These are phyloP conservation scores for Chytridium lagenaria DNA, from an alignment of 371 early-diverging fungal species.

Conservation along the genomic window DNA sequence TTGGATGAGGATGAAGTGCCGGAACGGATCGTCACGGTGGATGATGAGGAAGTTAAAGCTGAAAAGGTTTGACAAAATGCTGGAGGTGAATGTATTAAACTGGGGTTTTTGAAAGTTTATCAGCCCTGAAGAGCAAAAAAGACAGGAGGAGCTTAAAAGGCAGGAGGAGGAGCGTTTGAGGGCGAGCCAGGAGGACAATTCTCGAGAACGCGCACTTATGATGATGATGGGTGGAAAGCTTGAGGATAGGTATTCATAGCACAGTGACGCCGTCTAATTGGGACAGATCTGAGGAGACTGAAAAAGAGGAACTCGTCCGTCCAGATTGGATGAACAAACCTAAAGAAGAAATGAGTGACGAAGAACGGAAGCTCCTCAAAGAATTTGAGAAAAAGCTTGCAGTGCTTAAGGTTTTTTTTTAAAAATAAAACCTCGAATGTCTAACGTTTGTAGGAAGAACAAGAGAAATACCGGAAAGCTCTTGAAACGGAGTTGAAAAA, in stretches of 20 bases:
- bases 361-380: slow-evolving; percentile 60
- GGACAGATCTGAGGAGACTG: slow-evolving; percentile 50
- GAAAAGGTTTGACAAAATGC: slow-evolving; percentile 43
- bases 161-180: slow-evolving; percentile 54
- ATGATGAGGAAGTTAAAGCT: slow-evolving; percentile 54
- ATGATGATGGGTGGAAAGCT: slow-evolving; percentile 65
- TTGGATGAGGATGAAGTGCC: slow-evolving; percentile 63
- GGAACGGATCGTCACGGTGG: slow-evolving; percentile 52
- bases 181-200: slow-evolving; percentile 52
- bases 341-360: slow-evolving; percentile 59
- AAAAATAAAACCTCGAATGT: neutral
- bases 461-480: slow-evolving; percentile 64
- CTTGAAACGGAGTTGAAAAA: slow-evolving; percentile 65
- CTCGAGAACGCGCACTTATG: slow-evolving; percentile 55
- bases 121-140: slow-evolving; percentile 52
- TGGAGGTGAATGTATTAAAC: slow-evolving; percentile 4
- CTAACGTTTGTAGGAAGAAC: slow-evolving; percentile 51
- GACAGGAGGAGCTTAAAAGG: slow-evolving; percentile 44
- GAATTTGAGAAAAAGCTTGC: slow-evolving; percentile 66
- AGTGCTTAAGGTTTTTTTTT: slow-evolving; percentile 45
- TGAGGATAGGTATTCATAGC: slow-evolving; percentile 45
- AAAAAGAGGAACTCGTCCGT: slow-evolving; percentile 53
- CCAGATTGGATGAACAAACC: slow-evolving; percentile 67
- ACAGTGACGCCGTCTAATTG: neutral
- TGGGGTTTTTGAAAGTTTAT: slow-evolving; percentile 44